A percentile compares a stretch with the other conserved stretches of the same genome.
phyloP scores from a whole-genome alignment of 495 filamentous ascomycete species.

The Lasiosphaeria miniovina region DNA sequence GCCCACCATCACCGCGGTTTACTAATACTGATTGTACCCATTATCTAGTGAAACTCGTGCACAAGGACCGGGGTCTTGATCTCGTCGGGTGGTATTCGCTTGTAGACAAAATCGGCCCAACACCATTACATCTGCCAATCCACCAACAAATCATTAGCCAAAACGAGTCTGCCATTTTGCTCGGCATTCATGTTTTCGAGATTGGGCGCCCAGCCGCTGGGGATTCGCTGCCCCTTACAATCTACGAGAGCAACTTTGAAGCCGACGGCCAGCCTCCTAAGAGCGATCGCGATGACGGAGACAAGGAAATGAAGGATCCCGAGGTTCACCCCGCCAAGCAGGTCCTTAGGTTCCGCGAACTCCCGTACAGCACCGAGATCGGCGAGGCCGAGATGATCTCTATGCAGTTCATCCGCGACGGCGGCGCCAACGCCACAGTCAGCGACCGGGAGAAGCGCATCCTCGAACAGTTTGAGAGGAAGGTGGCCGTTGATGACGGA shows the following conservation, averaged over 20 bases:
- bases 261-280: slow-evolving; percentile 39
- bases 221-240: slow-evolving; percentile 80
- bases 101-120: slow-evolving; percentile 70
- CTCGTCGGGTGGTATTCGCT: slow-evolving; percentile 96
- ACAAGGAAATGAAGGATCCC: slow-evolving; percentile 73
- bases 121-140: slow-evolving; percentile 61
- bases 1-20: neutral
- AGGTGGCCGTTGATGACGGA: slow-evolving; percentile 36
- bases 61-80: slow-evolving; percentile 77
- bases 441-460: slow-evolving; percentile 36
- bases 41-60: slow-evolving; percentile 79
- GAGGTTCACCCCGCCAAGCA: slow-evolving; percentile 46
- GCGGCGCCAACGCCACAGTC: slow-evolving; percentile 72
- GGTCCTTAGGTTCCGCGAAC: slow-evolving; percentile 72
- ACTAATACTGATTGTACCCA: neutral
- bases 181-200: slow-evolving; percentile 74
- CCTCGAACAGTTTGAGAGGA: slow-evolving; percentile 32
- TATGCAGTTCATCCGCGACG: slow-evolving; percentile 84
- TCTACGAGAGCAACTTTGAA: slow-evolving; percentile 87
- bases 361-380: slow-evolving; percentile 86
- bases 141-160: slow-evolving; percentile 72
- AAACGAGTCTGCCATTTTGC: slow-evolving; percentile 84
- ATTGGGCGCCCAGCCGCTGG: slow-evolving; percentile 53
- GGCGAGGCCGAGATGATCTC: slow-evolving; percentile 97
- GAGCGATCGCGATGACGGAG: slow-evolving; percentile 42